Evolutionary conservation across 2,329 filamentous ascomycete species (phyloP), one percentile per base, ranked within the genome.

Genomic region (Calonectria montana): DNA sequence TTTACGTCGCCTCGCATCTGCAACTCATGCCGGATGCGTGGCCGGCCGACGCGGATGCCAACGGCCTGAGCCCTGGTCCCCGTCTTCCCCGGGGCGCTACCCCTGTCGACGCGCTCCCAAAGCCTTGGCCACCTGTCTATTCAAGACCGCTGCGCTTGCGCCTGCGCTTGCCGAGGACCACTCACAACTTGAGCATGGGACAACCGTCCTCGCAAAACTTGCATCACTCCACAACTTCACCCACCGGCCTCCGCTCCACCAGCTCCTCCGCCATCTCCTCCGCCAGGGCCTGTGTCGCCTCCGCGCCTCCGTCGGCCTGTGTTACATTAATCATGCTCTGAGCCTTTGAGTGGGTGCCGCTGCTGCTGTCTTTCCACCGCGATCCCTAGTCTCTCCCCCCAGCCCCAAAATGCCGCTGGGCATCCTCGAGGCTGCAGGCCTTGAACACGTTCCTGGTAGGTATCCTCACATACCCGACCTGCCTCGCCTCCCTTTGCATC

Each of bases 391-490:
- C 27, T 45, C 39, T 21, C 21, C 37, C 61, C 37, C 61, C 29
- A 37, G 53, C 67, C 62, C 62, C 77, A 76, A 74, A 67, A 86
- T 86, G 84, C 80, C 79, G 29, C 87, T 97, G 74, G 93, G 94
- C 64, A 91, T 97, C 71, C 87, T 97, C 70, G 91, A 96, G 78
- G 90, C 93, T 80, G 87, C 81, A 79, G 87, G 87, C 78, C 87
- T 91, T 76, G 88, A 90, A 78, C 89, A 94, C 82, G 94, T 96
- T 72, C 94, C 94, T 71, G 94, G 94, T 95, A 86, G 81, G 87
- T 72, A 67, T 68, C 39, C 41, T 31, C 55, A 21, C 48, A 31
- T 50, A 35, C 29, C 23, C 53, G 65, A 69, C 62, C 47, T 55
- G 35, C 53, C 62, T 45, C 35, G 43, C 31, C 35, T 39, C 61